Evolutionary conservation across 1,284 basidiomycete species (phyloP).

Genomic region (Sporisorium reilianum): DNA sequence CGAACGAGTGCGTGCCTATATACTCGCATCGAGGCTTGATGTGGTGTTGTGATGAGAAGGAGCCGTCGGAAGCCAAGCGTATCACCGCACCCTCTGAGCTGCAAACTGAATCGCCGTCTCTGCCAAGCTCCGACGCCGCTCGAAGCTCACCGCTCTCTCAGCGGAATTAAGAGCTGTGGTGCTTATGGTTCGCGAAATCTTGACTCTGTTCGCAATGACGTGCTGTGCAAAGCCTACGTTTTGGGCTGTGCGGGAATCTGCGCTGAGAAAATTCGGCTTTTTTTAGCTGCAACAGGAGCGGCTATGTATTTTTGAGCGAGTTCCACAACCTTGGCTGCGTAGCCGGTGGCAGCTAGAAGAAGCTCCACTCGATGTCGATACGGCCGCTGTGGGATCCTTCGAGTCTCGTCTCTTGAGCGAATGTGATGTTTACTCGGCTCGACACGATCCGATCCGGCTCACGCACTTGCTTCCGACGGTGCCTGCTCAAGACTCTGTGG

Average conservation of each 20-base stretch:
- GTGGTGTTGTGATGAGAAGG: neutral
- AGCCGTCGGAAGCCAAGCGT: too few relatives aligned
- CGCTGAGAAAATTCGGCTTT: too few relatives aligned
- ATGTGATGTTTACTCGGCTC: neutral
- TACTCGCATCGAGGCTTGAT: conserved; percentile 1
- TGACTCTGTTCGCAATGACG: too few relatives aligned
- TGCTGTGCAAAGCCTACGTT: too few relatives aligned
- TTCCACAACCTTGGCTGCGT: neutral
- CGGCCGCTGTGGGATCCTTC: neutral
- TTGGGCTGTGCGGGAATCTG: too few relatives aligned
- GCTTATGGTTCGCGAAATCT: too few relatives aligned
- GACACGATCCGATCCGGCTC: neutral
- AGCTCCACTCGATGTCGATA: neutral
- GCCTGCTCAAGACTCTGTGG: neutral
- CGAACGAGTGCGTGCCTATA: conserved; percentile 8
- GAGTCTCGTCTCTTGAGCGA: neutral
- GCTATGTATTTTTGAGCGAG: too few relatives aligned
- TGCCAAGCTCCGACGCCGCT: too few relatives aligned
- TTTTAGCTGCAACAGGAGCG: neutral
- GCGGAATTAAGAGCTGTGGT: too few relatives aligned
- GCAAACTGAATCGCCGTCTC: too few relatives aligned
- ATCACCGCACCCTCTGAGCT: too few relatives aligned
- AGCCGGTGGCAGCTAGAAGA: neutral
- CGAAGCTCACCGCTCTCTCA: too few relatives aligned
- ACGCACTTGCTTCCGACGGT: neutral